Conservation (phyloP, 495 filamentous ascomycete species). For the Apiosordaria backusii region DNA sequence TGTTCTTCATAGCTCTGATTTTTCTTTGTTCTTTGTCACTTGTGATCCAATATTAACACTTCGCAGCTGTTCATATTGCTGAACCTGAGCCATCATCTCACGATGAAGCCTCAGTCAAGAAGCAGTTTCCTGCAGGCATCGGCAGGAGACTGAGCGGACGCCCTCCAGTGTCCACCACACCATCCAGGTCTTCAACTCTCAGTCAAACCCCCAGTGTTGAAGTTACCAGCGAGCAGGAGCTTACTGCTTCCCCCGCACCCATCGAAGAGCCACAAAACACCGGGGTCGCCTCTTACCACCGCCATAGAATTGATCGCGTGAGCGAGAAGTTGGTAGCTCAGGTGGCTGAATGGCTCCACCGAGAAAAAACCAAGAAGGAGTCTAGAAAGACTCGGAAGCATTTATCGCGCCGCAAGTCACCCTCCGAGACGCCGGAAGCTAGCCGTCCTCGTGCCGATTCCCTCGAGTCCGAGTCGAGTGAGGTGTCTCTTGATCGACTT, state of each 20-base stretch:
- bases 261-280: slow-evolving; percentile 30
- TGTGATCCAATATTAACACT: slow-evolving; percentile 19
- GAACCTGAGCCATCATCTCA: slow-evolving; percentile 37
- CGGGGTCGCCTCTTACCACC: slow-evolving; percentile 27
- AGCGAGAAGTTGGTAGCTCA: slow-evolving; percentile 61
- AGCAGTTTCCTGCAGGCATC: slow-evolving; percentile 42
- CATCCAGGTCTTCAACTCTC: slow-evolving; percentile 39
- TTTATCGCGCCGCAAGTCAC: slow-evolving; percentile 30
- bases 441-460: slow-evolving; percentile 37
- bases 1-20: background rate
- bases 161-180: slow-evolving; percentile 28
- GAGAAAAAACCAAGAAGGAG: slow-evolving; percentile 65
- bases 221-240: slow-evolving; percentile 5
- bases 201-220: slow-evolving; percentile 30
- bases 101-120: slow-evolving; percentile 42
- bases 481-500: slow-evolving; percentile 62
- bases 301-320: slow-evolving; percentile 37
- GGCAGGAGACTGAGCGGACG: slow-evolving; percentile 43
- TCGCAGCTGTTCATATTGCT: slow-evolving; percentile 47
- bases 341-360: slow-evolving; percentile 74
- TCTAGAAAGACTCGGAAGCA: slow-evolving; percentile 44
- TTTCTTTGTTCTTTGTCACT: slow-evolving; percentile 3
- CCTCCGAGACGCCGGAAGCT: slow-evolving; percentile 15
- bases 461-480: slow-evolving; percentile 53
- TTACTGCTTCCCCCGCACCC: slow-evolving; percentile 23